A percentile compares a stretch with the other conserved stretches of the same genome.
phyloP scores from a whole-genome alignment of 148 eudicot genomes.

The Chenopodium suecicum region DNA sequence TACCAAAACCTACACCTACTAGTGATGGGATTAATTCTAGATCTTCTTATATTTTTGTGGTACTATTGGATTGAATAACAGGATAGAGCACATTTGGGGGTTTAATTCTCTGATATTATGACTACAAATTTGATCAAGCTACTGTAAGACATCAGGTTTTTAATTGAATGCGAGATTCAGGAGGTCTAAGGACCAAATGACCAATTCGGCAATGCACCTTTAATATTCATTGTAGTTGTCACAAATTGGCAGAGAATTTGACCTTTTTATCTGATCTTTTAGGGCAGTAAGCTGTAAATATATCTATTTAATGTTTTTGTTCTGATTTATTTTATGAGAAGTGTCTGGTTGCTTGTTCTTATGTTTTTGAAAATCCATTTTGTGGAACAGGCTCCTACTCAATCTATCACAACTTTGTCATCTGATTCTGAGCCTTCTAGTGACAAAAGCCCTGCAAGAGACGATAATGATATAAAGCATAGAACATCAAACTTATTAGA shows the following conservation, averaged over 20 bases:
- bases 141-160: too few relatives aligned
- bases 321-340: not conserved
- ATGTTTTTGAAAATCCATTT: not conserved
- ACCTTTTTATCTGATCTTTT: not conserved
- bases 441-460: constrained; percentile 35
- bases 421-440: constrained; percentile 62
- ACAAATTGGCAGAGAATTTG: not conserved
- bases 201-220: not conserved
- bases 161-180: not conserved
- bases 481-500: not conserved
- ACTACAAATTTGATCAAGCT: too few relatives aligned
- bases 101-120: too few relatives aligned
- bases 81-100: too few relatives aligned
- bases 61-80: too few relatives aligned
- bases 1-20: too few relatives aligned
- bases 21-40: not conserved
- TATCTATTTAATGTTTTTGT: not conserved
- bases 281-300: not conserved
- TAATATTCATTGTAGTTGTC: not conserved
- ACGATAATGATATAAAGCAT: not conserved
- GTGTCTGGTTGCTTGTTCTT: constrained; percentile 1
- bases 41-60: too few relatives aligned
- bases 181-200: not conserved
- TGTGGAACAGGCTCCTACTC: constrained; percentile 56
- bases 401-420: constrained; percentile 46